Percentiles rank a stretch among this genome's conserved stretches.
phyloP scores from a whole-genome alignment of 148 eudicot genomes.

The Persicaria tinctoria region DNA sequence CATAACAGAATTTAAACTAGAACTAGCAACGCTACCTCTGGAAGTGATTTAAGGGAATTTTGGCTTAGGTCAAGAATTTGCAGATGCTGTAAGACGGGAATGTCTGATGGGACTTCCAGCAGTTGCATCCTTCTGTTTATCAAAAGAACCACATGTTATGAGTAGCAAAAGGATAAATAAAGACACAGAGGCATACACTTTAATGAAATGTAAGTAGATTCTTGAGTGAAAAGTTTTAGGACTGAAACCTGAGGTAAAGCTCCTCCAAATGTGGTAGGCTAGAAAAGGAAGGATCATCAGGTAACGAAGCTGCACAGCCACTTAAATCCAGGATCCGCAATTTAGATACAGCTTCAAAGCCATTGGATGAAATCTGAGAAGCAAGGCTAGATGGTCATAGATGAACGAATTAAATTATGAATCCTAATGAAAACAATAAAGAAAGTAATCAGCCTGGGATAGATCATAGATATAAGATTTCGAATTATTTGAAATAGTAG shows the following conservation, averaged over 20 bases:
- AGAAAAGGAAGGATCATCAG: constrained; percentile 50
- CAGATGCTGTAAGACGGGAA: constrained; percentile 47
- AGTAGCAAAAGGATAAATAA: background rate
- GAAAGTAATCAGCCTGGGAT: background rate
- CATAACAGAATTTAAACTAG: background rate
- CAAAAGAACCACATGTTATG: constrained; percentile 11
- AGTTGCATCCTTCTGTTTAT: constrained; percentile 61
- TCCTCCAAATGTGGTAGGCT: constrained; percentile 67
- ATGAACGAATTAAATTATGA: constrained; percentile 2
- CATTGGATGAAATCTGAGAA: constrained; percentile 59
- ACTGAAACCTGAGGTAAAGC: constrained; percentile 66
- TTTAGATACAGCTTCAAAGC: constrained; percentile 49
- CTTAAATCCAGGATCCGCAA: constrained; percentile 87
- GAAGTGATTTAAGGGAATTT: constrained; percentile 58
- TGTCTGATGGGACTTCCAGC: constrained; percentile 62
- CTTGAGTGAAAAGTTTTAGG: background rate
- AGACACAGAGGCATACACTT: background rate
- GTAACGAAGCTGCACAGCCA: constrained; percentile 63
- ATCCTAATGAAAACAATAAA: background rate
- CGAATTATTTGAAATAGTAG: no score
- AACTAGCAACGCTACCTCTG: constrained; percentile 27
- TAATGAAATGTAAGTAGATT: background rate
- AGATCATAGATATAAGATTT: background rate
- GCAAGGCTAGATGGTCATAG: background rate
- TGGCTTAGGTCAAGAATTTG: constrained; percentile 80